Evolutionary conservation across 1,284 basidiomycete genomes (phyloP).

Genomic region (Austroboletus novae-zelandiae): DNA sequence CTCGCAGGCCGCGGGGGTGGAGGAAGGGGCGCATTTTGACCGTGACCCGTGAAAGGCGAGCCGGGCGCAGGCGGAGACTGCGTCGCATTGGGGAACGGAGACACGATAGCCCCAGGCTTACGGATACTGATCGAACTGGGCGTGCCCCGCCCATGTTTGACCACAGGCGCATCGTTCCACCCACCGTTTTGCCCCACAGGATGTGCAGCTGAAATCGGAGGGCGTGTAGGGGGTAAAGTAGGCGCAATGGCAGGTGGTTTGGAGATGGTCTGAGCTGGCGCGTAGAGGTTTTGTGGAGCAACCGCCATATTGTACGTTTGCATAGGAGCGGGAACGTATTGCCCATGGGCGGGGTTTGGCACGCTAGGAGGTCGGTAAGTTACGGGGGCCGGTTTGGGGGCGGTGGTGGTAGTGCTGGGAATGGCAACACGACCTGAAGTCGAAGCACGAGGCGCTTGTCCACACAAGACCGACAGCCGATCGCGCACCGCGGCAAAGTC

Average conservation of each 20-base stretch:
- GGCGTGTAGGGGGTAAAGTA: constrained; percentile 18
- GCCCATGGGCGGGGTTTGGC: constrained; percentile 12
- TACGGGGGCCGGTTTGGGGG: constrained; percentile 9
- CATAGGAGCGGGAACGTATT: constrained; percentile 10
- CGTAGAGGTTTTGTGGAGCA: constrained; percentile 35
- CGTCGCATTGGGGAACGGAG: constrained; percentile 85
- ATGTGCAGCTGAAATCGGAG: constrained; percentile 22
- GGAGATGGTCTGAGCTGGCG: constrained; percentile 8
- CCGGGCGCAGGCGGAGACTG: constrained; percentile 43
- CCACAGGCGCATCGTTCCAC: constrained; percentile 87
- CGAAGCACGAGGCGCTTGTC: constrained; percentile 21
- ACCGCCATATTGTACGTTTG: constrained; percentile 21
- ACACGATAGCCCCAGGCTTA: constrained; percentile 74
- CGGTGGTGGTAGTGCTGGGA: constrained; percentile 20
- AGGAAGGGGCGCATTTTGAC: constrained; percentile 43
- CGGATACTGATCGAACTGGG: constrained; percentile 46
- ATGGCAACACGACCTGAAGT: constrained; percentile 21
- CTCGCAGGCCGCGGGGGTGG: constrained; percentile 66
- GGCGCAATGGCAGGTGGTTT: constrained; percentile 17
- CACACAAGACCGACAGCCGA: constrained; percentile 54
- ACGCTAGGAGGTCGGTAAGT: constrained; percentile 8
- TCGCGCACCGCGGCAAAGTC: constrained; percentile 67
- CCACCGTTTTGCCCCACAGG: constrained; percentile 68
- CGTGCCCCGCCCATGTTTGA: constrained; percentile 48
- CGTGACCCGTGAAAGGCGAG: constrained; percentile 43